Evolutionary conservation across 495 filamentous ascomycete genomes (phyloP).

Genomic region (Penicillium arizonense): DNA sequence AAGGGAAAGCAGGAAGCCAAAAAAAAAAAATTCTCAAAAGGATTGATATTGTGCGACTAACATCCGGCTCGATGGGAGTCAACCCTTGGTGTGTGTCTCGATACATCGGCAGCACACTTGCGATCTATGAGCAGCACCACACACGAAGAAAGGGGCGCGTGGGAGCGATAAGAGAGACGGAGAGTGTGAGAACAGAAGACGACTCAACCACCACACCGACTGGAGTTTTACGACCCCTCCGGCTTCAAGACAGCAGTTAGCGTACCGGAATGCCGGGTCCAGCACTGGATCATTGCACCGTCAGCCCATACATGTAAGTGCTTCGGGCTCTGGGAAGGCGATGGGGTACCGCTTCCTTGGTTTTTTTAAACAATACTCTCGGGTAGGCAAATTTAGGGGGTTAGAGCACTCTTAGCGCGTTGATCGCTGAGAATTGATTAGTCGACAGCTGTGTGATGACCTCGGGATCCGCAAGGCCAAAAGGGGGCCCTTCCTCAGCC

Average conservation of each 20-base stretch:
- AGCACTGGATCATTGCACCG: background rate
- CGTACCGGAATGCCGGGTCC: slow-evolving; percentile 17
- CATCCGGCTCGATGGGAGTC: slow-evolving; percentile 31
- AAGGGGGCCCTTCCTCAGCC: background rate
- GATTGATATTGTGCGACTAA: slow-evolving; percentile 11
- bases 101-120: slow-evolving; percentile 6
- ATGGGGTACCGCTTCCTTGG: slow-evolving; percentile 8
- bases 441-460: background rate
- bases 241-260: slow-evolving; percentile 17
- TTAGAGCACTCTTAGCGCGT: slow-evolving; percentile 1
- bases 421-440: slow-evolving; percentile 7
- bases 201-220: slow-evolving; percentile 16
- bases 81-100: slow-evolving; percentile 7
- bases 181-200: slow-evolving; percentile 10
- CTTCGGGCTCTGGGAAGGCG: background rate
- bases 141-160: background rate
- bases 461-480: slow-evolving; percentile 7
- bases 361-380: background rate
- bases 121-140: background rate
- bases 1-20: background rate
- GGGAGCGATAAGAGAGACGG: background rate
- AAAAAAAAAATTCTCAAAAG: background rate
- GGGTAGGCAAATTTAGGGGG: background rate
- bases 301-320: background rate
- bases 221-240: slow-evolving; percentile 25